A percentile compares a stretch with the other conserved stretches of the same genome.
These are phyloP conservation scores for Aspergillus sp. DNA, from an alignment of 2,329 filamentous ascomycete species.

Conservation along the genomic window DNA sequence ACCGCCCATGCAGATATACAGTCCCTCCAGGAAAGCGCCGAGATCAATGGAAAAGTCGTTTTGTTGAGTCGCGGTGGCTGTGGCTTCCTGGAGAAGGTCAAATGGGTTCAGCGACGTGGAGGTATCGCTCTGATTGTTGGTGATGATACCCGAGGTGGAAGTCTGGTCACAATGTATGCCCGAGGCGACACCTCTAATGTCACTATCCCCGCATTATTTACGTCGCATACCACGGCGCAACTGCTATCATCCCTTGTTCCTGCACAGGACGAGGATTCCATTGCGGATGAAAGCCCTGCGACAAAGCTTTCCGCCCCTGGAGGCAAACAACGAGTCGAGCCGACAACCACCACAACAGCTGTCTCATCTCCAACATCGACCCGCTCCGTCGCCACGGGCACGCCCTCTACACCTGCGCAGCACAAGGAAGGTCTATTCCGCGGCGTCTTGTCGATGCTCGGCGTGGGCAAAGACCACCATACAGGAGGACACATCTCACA, in stretches of 20 bases:
- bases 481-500: slow-evolving; percentile 28
- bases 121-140: slow-evolving; percentile 89
- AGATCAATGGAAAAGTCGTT: slow-evolving; percentile 91
- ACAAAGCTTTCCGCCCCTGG: slow-evolving; percentile 23
- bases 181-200: slow-evolving; percentile 92
- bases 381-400: slow-evolving; percentile 17
- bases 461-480: slow-evolving; percentile 34
- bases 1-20: slow-evolving; percentile 81
- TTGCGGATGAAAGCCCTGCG: slow-evolving; percentile 57
- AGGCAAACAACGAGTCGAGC: slow-evolving; percentile 18
- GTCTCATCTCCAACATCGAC: slow-evolving; percentile 33
- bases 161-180: slow-evolving; percentile 97
- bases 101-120: slow-evolving; percentile 91
- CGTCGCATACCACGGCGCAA: slow-evolving; percentile 90
- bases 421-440: slow-evolving; percentile 38
- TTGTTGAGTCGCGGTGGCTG: slow-evolving; percentile 89
- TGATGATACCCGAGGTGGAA: slow-evolving; percentile 84
- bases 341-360: slow-evolving; percentile 27
- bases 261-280: slow-evolving; percentile 61
- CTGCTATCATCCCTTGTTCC: slow-evolving; percentile 84
- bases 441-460: slow-evolving; percentile 44
- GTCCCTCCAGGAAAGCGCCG: slow-evolving; percentile 83
- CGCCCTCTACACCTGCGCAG: slow-evolving; percentile 14
- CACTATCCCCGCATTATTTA: slow-evolving; percentile 91
- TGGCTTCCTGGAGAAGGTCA: slow-evolving; percentile 93